Evolutionary conservation across 176 grass and related monocot species (phyloP).

Genomic region (Carex cristatella): DNA sequence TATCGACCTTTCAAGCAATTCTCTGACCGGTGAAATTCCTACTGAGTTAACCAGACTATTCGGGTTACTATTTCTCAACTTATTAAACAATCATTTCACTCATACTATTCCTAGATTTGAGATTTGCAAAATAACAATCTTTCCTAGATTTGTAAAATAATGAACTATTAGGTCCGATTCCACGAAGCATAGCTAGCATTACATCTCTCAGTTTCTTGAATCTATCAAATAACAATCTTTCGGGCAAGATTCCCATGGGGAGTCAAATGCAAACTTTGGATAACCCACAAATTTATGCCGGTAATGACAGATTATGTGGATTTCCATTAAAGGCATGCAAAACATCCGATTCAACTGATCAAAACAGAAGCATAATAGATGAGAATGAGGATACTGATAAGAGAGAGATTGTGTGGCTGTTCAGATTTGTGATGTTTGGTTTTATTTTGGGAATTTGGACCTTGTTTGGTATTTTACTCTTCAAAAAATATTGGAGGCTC

Average conservation of each 20-base stretch:
- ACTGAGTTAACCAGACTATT: constrained; percentile 34
- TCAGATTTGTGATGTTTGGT: constrained; percentile 32
- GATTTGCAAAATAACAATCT: no score
- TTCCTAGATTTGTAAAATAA: constrained; percentile 54
- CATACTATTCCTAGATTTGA: constrained; percentile 38
- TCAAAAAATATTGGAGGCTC: constrained; percentile 19
- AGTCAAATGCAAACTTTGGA: constrained; percentile 53
- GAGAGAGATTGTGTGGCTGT: constrained; percentile 29
- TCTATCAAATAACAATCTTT: constrained; percentile 46
- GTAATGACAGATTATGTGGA: constrained; percentile 59
- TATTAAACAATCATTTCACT: constrained; percentile 48
- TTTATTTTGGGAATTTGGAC: constrained; percentile 52
- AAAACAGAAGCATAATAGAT: background rate
- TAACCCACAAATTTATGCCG: constrained; percentile 34
- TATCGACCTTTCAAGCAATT: constrained; percentile 55
- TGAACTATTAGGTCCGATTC: constrained; percentile 40
- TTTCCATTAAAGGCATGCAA: constrained; percentile 32
- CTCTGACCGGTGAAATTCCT: constrained; percentile 38
- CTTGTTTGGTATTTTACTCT: constrained; percentile 44
- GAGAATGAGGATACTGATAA: background rate
- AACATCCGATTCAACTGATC: background rate
- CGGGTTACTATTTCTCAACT: constrained; percentile 53
- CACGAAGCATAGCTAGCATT: constrained; percentile 21
- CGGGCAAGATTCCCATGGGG: constrained; percentile 43
- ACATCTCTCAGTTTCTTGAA: constrained; percentile 24